Percentiles rank a stretch among this genome's conserved stretches.
phyloP scores from a whole-genome alignment of 495 filamentous ascomycete species.

The Opeltia flavorubescens region DNA sequence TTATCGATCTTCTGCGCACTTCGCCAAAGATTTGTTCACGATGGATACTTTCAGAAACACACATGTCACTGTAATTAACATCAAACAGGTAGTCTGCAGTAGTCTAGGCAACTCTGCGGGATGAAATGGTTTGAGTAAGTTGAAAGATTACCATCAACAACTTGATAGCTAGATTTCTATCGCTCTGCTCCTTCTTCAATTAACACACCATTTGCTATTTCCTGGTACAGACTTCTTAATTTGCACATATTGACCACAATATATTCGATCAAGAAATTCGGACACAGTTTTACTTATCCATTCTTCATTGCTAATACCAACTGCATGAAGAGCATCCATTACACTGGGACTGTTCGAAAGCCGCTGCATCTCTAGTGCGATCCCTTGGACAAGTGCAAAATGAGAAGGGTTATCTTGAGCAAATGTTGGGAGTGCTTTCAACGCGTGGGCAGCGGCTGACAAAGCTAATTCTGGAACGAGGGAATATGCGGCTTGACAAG shows the following conservation, averaged over 20 bases:
- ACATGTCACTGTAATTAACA: too few relatives aligned
- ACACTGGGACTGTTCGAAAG: slow-evolving; percentile 4
- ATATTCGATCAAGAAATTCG: neutral
- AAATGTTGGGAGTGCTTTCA: neutral
- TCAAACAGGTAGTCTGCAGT: too few relatives aligned
- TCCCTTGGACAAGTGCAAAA: neutral
- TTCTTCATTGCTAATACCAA: slow-evolving; percentile 2
- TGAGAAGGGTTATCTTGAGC: neutral
- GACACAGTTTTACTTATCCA: neutral
- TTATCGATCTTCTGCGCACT: too few relatives aligned
- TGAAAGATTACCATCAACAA: too few relatives aligned
- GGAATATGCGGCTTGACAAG: slow-evolving; percentile 5
- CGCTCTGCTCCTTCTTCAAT: neutral
- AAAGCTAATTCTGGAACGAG: slow-evolving; percentile 5
- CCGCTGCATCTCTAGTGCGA: neutral
- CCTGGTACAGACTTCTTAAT: neutral
- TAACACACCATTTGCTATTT: neutral
- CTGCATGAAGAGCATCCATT: slow-evolving; percentile 2
- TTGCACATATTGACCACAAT: neutral
- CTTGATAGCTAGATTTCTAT: too few relatives aligned
- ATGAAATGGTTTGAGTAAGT: too few relatives aligned
- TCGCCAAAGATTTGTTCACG: too few relatives aligned
- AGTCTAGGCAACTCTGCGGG: too few relatives aligned
- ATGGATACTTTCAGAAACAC: too few relatives aligned
- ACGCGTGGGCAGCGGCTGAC: slow-evolving; percentile 2